Base-by-base conservation (phyloP, 345 rosid species). In the Murraya paniculata region DNA sequence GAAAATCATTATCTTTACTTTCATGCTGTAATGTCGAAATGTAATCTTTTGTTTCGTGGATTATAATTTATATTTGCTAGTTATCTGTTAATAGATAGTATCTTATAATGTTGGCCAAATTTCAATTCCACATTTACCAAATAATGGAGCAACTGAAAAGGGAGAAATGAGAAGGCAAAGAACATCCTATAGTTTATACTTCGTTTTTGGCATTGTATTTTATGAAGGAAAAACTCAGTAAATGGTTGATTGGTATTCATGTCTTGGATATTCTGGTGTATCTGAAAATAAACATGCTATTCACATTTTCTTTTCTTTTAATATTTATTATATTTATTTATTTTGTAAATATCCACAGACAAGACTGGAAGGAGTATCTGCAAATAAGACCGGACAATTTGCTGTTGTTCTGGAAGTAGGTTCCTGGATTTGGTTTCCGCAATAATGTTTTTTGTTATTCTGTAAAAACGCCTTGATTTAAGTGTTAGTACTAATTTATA, bases 341-440 rank as follows among this genome's bases (percentile, higher is more conserved):
- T 50, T 38, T 30, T 18, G 77, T 39, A n/a, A 64, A 75, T 62
- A 62, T 10, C 70, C 28, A 53, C 85, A 95, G 98, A 88, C 86
- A 64, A 92, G 97, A 84, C 87, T 95, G 14, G 96, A 93, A 84
- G 91, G 94, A 67, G 22, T 76, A 80, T 85, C 95, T 72, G 84
- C 85, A 41, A 87, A 48, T 57, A 88, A 86, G 82, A 87, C 86
- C 6, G 89, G 92, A 62, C 91, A 86, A 45, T 88, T 95, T 24
- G 94, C 97, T 6, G 90, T 89, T 64, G 92, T 95, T 73, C 75
- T 95, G 84, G 98, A 92, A 93, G 99, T 92, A 53, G 76, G 72
- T 53, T 57, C 62, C 64, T 55, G 64, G 71, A 73, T 36, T 33
- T 41, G 28, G 27, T 82, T 59, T 31, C 62, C 75, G 61, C 58